Base-by-base conservation (phyloP, 2,329 filamentous ascomycete species). In the Cytospora leucostoma region DNA sequence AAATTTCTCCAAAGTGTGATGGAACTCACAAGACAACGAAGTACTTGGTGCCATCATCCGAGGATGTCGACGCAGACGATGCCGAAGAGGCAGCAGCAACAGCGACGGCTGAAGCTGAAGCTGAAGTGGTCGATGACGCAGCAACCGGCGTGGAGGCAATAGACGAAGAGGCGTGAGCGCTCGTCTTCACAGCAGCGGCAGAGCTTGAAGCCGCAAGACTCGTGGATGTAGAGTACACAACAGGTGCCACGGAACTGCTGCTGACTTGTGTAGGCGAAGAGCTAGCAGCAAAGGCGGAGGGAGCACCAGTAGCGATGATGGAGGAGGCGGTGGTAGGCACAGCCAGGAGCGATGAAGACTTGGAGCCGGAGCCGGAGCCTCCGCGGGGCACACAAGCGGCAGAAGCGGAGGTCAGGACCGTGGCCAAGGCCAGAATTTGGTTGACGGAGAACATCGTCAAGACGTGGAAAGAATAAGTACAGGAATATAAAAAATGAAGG, bases 21-120 rank as follows among this genome's bases (percentile, higher is more conserved):
- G 4, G 7, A 4, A 63, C 64, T 58, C 15, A 65, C 64, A 65
- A 65, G 4, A 65, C 64, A 17, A 62, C 64, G 34, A 65, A 4
- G 38, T 65, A 65, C 61, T 65, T 65, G 33, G 64, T 65, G 12
- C 55, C 64, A 21, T 55, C 56, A 12, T 47, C 44, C 3, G 61
- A 50, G 5, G 61, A 49, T 5, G 55, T 50, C 21, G 38, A 34
- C 1, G 53, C 21, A 19, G 52, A 44, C 11, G 60, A 50, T 21
- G 27, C 55, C 13, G n/a, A 27, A 12, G 63, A 59, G 32, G 21
- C 33, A n/a, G 63, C 32, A 10, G 54, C 60, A 27, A 56, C 63
- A 21, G 56, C 12, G 33, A 35, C 37, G n/a, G 49, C 17, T 15
- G 57, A 59, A 27, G 49, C 17, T 15, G 57, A 59, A 37, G 57